Evolutionary conservation across 1,284 basidiomycete genomes (phyloP).

Genomic region (Pseudozyma hubeiensis): DNA sequence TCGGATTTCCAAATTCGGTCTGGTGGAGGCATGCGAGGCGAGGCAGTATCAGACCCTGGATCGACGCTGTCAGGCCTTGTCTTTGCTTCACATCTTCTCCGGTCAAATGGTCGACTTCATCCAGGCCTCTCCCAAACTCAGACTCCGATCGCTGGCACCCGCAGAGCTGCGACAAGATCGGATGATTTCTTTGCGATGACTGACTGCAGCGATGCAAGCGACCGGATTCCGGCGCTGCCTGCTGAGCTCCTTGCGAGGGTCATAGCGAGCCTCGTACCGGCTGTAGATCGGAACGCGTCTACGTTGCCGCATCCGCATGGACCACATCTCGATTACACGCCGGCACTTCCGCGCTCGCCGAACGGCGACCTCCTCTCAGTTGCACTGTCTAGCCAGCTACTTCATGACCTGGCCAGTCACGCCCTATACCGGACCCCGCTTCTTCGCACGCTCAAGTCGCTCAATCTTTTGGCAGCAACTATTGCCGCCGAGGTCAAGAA

Average conservation of each 20-base stretch:
- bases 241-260: constrained; percentile 33
- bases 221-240: constrained; percentile 23
- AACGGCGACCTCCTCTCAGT: constrained; percentile 19
- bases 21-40: constrained; percentile 5
- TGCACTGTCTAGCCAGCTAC: constrained; percentile 12
- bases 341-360: constrained; percentile 11
- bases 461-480: constrained; percentile 25
- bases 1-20: constrained; percentile 5
- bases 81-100: not conserved
- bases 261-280: constrained; percentile 18
- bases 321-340: constrained; percentile 13
- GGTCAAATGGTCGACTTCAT: not conserved
- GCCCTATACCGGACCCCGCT: constrained; percentile 21
- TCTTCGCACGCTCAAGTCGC: constrained; percentile 21
- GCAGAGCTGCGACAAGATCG: not conserved
- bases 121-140: not conserved
- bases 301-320: constrained; percentile 28
- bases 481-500: constrained; percentile 19
- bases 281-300: constrained; percentile 23
- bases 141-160: too few relatives aligned
- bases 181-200: not conserved
- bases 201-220: not conserved
- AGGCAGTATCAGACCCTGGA: constrained; percentile 8
- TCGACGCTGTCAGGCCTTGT: not conserved
- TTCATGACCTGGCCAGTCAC: constrained; percentile 17